Evolutionary conservation across 75 land plant species (phyloP), one percentile per base, ranked within the genome.

Genomic region (Ceratopteris richardii): DNA sequence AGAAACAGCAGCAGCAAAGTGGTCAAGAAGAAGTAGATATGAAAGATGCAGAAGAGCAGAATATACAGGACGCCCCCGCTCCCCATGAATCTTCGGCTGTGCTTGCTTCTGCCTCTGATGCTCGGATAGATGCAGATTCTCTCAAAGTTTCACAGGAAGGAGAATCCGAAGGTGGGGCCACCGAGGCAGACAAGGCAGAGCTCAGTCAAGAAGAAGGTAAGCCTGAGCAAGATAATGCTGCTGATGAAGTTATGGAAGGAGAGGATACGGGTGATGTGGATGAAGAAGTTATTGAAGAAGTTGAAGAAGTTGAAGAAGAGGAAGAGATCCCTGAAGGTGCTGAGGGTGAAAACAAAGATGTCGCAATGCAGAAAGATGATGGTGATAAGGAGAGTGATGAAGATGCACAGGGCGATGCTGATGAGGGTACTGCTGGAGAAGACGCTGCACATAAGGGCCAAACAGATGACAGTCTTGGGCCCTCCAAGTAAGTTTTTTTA

Each of bases 271-370:
- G 21, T 2, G 21, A 46, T 17, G 21, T n/a, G 4, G 21, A 46
- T 17, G 48, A 46, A 17, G 48, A 46, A 46, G 48, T 46, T 46
- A 17, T 5, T 2, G 48, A 46, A 20, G 48, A 5, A 2, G 48
- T 7, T 7, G 48, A 46, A 46, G 48, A 2, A 14, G 48, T 7
- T 20, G 48, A 46, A 17, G 48, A 46, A 20, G 48, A 46, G 17
- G 48, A 46, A 2, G 21, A 40, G 42, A 14, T 14, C 42, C 12
- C n/a, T 2, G 48, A 63, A 22, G 58, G 56, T 53, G 65, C 20
- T 29, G 28, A 29, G 5, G 0, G 3, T 18, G 56, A 33, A 29
- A 37, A 51, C 39, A 56, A 51, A 63, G 58, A 63, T 22, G 2
- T 39, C 53, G 65, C 13, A 51, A 1, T 37, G 52, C 22, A 51